These are phyloP conservation scores for Hypomontagnella submonticulosa DNA, from an alignment of 495 filamentous ascomycete genomes.

Conservation along the genomic window DNA sequence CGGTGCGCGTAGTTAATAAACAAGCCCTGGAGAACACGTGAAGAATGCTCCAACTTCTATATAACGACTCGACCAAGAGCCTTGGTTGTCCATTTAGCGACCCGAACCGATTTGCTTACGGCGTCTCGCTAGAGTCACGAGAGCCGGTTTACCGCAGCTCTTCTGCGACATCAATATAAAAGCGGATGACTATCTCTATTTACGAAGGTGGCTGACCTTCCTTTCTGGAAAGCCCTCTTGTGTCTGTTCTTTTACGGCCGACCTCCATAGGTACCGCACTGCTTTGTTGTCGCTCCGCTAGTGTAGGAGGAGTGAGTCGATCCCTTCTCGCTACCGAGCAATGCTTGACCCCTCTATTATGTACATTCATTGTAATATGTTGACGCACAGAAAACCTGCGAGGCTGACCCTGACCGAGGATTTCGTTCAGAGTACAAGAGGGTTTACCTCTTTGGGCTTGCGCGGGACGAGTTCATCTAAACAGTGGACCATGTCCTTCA, in stretches of 20 bases:
- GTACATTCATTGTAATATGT: neutral
- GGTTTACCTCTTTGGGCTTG: constrained; percentile 37
- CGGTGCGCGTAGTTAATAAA: constrained; percentile 22
- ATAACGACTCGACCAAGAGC: constrained; percentile 26
- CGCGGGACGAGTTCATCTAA: constrained; percentile 39
- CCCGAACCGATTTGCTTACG: constrained; percentile 39
- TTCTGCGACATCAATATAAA: constrained; percentile 49
- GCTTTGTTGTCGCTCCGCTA: constrained; percentile 32
- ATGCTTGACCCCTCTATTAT: constrained; percentile 10
- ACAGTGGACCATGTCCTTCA: constrained; percentile 39
- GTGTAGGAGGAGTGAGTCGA: constrained; percentile 37
- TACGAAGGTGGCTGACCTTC: constrained; percentile 48
- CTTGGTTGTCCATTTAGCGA: constrained; percentile 41
- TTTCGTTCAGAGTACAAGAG: constrained; percentile 9
- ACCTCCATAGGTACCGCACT: constrained; percentile 44
- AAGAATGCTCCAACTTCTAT: constrained; percentile 41
- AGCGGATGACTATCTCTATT: constrained; percentile 41
- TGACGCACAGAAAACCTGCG: constrained; percentile 11
- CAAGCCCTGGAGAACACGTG: constrained; percentile 19
- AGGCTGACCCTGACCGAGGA: constrained; percentile 42
- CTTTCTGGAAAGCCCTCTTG: constrained; percentile 48
- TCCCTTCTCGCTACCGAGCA: constrained; percentile 41
- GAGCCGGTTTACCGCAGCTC: constrained; percentile 44
- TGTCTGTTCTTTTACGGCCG: constrained; percentile 42
- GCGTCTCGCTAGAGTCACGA: constrained; percentile 45